These are phyloP conservation scores for Colletotrichum euphorbiae DNA, from an alignment of 2,329 filamentous ascomycete species.

Conservation along the genomic window DNA sequence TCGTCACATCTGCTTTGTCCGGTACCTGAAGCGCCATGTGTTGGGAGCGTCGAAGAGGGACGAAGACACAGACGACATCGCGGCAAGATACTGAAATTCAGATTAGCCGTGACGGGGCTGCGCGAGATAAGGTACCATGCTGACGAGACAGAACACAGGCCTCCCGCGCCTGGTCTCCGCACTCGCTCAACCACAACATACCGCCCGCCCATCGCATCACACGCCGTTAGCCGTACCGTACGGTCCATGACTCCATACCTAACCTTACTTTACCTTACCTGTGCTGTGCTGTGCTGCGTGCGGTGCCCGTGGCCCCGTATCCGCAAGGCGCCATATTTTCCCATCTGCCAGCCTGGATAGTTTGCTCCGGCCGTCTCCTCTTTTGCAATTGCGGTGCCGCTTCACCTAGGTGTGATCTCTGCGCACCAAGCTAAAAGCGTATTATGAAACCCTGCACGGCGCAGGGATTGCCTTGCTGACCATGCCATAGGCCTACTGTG, in stretches of 20 bases:
- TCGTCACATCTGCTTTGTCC: not conserved
- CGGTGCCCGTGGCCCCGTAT: not conserved
- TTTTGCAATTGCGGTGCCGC: conserved; percentile 14
- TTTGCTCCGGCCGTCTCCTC: conserved; percentile 35
- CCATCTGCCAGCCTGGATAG: conserved; percentile 19
- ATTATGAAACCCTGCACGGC: conserved; percentile 20
- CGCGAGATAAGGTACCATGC: no score
- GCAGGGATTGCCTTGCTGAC: conserved; percentile 25
- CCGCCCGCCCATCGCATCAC: no score
- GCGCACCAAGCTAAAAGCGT: conserved; percentile 9
- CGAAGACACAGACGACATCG: no score
- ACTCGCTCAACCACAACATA: no score
- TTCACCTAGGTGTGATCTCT: conserved; percentile 5
- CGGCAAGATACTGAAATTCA: no score
- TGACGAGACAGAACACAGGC: no score
- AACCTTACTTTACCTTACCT: not conserved
- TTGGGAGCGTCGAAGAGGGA: not conserved
- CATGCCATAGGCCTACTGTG: not conserved
- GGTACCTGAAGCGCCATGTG: not conserved
- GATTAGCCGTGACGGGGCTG: no score
- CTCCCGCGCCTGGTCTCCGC: no score
- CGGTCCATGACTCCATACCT: not conserved
- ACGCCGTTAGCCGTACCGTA: no score
- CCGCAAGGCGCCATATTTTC: not conserved
- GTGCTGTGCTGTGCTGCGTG: not conserved